Percentiles rank a stretch among this genome's conserved stretches.
Evolutionary conservation across 176 grass and related monocot species (phyloP).

Genomic region (Triticum urartu): DNA sequence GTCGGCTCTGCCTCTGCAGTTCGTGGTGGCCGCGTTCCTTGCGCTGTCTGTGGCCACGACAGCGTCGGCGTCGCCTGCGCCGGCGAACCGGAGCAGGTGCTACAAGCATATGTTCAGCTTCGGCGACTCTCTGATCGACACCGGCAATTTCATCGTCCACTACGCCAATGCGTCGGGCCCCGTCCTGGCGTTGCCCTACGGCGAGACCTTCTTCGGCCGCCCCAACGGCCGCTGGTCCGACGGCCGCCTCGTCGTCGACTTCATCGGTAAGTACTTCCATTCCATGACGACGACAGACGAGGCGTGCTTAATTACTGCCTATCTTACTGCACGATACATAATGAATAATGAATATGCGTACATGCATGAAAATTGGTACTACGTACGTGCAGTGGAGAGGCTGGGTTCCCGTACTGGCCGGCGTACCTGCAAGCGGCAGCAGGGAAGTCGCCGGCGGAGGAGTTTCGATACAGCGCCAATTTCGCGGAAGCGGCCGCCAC

Average conservation of each 20-base stretch:
- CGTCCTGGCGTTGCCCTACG: constrained; percentile 48
- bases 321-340: background rate
- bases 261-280: constrained; percentile 33
- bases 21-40: background rate
- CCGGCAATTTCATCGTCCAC: constrained; percentile 59
- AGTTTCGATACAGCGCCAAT: constrained; percentile 66
- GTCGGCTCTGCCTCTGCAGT: background rate
- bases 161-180: constrained; percentile 28
- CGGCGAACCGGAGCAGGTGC: constrained; percentile 6
- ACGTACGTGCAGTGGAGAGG: constrained; percentile 37
- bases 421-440: constrained; percentile 45
- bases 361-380: background rate
- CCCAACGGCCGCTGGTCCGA: constrained; percentile 77
- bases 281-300: too few relatives aligned
- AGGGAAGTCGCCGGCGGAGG: constrained; percentile 24
- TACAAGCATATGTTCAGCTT: constrained; percentile 58
- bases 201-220: constrained; percentile 74
- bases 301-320: background rate
- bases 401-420: constrained; percentile 44
- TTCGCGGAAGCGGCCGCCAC: constrained; percentile 78
- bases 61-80: background rate
- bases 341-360: background rate
- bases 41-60: background rate
- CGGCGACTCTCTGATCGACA: constrained; percentile 69
- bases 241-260: constrained; percentile 70